Evolutionary conservation across 2,329 filamentous ascomycete species (phyloP).

Genomic region (Leptographium procerum): DNA sequence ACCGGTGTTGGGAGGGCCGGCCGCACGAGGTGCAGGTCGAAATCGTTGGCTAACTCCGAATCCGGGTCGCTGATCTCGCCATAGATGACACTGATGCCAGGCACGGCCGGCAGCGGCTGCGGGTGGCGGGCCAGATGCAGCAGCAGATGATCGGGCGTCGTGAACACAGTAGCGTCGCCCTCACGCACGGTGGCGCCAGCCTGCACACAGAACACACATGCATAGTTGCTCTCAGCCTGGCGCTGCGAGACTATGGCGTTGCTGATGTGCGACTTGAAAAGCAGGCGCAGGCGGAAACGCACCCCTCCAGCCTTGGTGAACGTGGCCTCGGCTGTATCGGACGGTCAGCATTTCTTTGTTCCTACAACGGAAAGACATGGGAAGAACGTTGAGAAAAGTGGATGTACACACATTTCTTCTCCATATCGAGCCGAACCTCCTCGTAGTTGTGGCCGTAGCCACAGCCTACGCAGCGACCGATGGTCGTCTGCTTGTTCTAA

Average conservation of each 20-base stretch:
- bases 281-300: slow-evolving; percentile 27
- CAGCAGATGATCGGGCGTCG: slow-evolving; percentile 23
- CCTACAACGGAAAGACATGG: neutral
- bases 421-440: slow-evolving; percentile 20
- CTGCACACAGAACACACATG: slow-evolving; percentile 28
- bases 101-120: slow-evolving; percentile 25
- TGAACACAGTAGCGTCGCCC: slow-evolving; percentile 30
- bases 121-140: slow-evolving; percentile 28
- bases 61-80: slow-evolving; percentile 13
- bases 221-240: slow-evolving; percentile 23
- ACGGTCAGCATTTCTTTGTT: neutral
- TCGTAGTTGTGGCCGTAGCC: slow-evolving; percentile 19
- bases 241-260: slow-evolving; percentile 15
- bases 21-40: slow-evolving; percentile 26
- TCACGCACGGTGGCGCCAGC: slow-evolving; percentile 22
- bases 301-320: slow-evolving; percentile 22
- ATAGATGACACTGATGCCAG: slow-evolving; percentile 26
- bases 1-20: slow-evolving; percentile 19
- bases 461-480: slow-evolving; percentile 17
- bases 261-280: slow-evolving; percentile 31
- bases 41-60: slow-evolving; percentile 15
- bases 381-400: neutral
- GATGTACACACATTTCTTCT: slow-evolving; percentile 16
- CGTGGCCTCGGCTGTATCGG: slow-evolving; percentile 20
- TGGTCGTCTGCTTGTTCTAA: slow-evolving; percentile 14